Conservation (phyloP, 2,329 filamentous ascomycete species). For the Pestalotiopsis sp. region DNA sequence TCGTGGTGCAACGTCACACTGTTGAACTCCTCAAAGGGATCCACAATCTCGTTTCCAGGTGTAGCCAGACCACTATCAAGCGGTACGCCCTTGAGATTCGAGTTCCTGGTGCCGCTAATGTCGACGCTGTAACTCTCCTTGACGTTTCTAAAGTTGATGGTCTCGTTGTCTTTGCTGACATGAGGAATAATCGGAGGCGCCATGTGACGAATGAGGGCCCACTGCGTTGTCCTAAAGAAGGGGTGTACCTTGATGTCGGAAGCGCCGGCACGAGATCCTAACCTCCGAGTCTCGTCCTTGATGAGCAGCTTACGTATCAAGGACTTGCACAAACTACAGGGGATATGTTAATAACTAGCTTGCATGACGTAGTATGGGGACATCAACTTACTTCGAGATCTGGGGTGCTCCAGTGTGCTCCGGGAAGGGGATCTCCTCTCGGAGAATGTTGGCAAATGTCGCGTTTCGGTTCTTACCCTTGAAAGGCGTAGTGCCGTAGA, state of each 20-base stretch:
- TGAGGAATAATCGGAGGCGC: slow-evolving; percentile 97
- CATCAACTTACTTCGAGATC: slow-evolving; percentile 81
- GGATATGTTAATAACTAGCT: slow-evolving; percentile 18
- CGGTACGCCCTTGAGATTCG: slow-evolving; percentile 74
- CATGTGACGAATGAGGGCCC: slow-evolving; percentile 96
- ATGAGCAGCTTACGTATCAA: slow-evolving; percentile 95
- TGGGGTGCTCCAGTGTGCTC: slow-evolving; percentile 83
- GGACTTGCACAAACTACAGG: slow-evolving; percentile 84
- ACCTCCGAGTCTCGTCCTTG: slow-evolving; percentile 92
- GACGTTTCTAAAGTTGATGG: slow-evolving; percentile 95
- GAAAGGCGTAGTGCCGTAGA: slow-evolving; percentile 97
- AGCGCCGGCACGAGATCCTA: slow-evolving; percentile 91
- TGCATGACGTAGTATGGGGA: background rate
- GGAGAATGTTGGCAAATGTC: slow-evolving; percentile 95
- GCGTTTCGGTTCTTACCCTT: slow-evolving; percentile 99
- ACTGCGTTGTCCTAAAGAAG: slow-evolving; percentile 95
- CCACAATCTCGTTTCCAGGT: slow-evolving; percentile 77
- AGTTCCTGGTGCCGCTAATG: slow-evolving; percentile 63
- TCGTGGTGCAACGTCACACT: slow-evolving; percentile 97
- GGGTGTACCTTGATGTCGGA: slow-evolving; percentile 96
- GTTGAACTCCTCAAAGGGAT: slow-evolving; percentile 99
- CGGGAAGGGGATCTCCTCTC: slow-evolving; percentile 94
- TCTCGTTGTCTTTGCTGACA: slow-evolving; percentile 87
- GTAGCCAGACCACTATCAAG: slow-evolving; percentile 85
- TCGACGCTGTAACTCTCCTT: slow-evolving; percentile 97